phyloP scores from a whole-genome alignment of 2,329 filamentous ascomycete genomes.

The Orbilia blumenaviensis region DNA sequence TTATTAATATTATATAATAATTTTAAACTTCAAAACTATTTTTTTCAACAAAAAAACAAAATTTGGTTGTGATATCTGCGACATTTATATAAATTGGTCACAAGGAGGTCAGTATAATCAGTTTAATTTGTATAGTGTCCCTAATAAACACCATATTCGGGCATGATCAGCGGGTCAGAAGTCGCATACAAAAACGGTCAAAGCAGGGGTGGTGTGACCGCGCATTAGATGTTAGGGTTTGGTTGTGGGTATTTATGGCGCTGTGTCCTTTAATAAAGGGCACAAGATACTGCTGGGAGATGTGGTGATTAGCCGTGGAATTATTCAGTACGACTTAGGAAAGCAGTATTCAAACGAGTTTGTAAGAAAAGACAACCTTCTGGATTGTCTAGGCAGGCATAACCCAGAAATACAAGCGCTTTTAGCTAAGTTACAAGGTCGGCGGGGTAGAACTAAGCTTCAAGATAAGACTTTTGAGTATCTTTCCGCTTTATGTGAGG shows the following conservation, averaged over 20 bases:
- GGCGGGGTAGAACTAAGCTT: constrained; percentile 36
- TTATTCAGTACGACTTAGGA: constrained; percentile 58
- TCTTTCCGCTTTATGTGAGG: background rate
- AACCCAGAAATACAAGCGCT: constrained; percentile 58
- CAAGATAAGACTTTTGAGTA: constrained; percentile 31
- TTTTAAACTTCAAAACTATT: too few relatives aligned
- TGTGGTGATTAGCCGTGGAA: constrained; percentile 55
- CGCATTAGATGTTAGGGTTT: too few relatives aligned
- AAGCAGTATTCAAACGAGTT: constrained; percentile 46
- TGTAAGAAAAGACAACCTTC: constrained; percentile 45
- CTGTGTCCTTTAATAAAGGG: constrained; percentile 56
- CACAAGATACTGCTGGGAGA: constrained; percentile 24
- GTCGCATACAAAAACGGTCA: too few relatives aligned
- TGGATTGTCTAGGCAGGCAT: constrained; percentile 53
- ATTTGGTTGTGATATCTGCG: too few relatives aligned
- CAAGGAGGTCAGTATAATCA: too few relatives aligned
- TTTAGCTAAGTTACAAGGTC: constrained; percentile 55
- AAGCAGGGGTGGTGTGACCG: too few relatives aligned
- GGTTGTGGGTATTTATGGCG: constrained; percentile 61
- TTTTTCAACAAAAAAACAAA: too few relatives aligned
- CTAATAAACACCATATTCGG: too few relatives aligned
- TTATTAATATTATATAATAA: too few relatives aligned
- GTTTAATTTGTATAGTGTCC: too few relatives aligned
- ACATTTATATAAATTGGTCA: too few relatives aligned
- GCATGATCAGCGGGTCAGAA: too few relatives aligned